These are phyloP conservation scores for Arabidopsis lyrata DNA, from an alignment of 441 rosid genomes.

Conservation along the genomic window DNA sequence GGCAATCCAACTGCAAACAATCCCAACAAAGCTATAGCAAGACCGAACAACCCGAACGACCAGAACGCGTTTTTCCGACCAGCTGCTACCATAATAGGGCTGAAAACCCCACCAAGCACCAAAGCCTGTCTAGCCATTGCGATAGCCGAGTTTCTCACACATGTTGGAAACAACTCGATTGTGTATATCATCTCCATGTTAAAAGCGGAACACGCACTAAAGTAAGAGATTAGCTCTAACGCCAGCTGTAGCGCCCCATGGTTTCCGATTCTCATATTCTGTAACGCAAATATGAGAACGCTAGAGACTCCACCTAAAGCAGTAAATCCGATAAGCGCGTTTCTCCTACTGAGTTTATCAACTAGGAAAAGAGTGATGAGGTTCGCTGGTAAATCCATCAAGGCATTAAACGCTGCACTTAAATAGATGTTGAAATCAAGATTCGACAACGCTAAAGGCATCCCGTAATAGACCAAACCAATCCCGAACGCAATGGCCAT, in stretches of 20 bases:
- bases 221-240: conserved; percentile 64
- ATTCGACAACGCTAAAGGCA: conserved; percentile 75
- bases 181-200: conserved; percentile 58
- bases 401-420: conserved; percentile 68
- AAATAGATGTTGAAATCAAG: conserved; percentile 62
- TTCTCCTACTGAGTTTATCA: conserved; percentile 51
- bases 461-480: conserved; percentile 78
- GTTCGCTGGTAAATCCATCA: conserved; percentile 69
- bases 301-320: conserved; percentile 58
- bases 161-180: conserved; percentile 76
- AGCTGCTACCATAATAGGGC: conserved; percentile 68
- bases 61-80: conserved; percentile 50
- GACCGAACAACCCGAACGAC: conserved; percentile 67
- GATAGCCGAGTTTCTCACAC: conserved; percentile 74
- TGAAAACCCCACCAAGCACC: conserved; percentile 65
- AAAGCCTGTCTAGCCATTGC: conserved; percentile 74
- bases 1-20: conserved; percentile 58
- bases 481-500: conserved; percentile 61
- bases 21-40: conserved; percentile 59
- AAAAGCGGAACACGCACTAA: conserved; percentile 59
- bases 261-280: conserved; percentile 33
- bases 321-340: conserved; percentile 54
- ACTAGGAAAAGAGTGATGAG: conserved; percentile 55
- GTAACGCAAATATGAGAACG: conserved; percentile 47
- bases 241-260: conserved; percentile 51